Conservation (phyloP, 208 protist genomes). For the Balamuthia mandrillaris region DNA sequence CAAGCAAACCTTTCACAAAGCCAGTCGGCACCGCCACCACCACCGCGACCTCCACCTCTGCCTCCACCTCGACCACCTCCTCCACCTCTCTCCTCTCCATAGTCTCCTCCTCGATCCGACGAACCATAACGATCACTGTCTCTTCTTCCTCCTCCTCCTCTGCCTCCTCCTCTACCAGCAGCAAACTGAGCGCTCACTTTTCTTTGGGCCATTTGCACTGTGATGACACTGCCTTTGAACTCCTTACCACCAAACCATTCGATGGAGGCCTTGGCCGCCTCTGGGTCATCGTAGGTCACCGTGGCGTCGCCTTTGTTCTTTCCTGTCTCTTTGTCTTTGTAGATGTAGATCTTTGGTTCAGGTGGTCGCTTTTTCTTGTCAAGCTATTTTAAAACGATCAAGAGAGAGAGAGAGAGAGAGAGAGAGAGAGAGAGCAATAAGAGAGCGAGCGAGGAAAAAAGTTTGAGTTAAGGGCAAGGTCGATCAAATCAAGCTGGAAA, state of each 20-base stretch:
- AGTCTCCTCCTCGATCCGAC: neutral
- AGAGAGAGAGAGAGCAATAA: neutral
- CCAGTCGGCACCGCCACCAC: neutral
- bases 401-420: neutral
- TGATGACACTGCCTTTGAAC: neutral
- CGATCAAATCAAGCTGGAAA: neutral
- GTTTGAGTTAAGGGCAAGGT: neutral
- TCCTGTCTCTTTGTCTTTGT: slow-evolving; percentile 35
- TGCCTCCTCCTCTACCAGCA: neutral
- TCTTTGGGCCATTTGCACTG: neutral
- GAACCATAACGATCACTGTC: neutral
- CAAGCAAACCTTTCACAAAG: neutral
- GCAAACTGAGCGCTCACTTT: neutral
- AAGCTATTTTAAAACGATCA: neutral
- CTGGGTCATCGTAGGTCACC: slow-evolving; percentile 46
- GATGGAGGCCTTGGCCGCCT: slow-evolving; percentile 36
- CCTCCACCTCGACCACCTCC: neutral
- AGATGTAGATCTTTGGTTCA: slow-evolving; percentile 41
- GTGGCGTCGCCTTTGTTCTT: slow-evolving; percentile 45
- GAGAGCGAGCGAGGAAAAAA: neutral
- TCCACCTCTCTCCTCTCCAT: neutral
- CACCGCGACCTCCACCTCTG: too few species aligned
- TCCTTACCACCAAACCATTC: slow-evolving; percentile 32
- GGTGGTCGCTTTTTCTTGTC: slow-evolving; percentile 41
- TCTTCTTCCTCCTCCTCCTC: neutral